phyloP scores from a whole-genome alignment of 2,329 filamentous ascomycete genomes.

The Phaeomoniella chlamydospora region DNA sequence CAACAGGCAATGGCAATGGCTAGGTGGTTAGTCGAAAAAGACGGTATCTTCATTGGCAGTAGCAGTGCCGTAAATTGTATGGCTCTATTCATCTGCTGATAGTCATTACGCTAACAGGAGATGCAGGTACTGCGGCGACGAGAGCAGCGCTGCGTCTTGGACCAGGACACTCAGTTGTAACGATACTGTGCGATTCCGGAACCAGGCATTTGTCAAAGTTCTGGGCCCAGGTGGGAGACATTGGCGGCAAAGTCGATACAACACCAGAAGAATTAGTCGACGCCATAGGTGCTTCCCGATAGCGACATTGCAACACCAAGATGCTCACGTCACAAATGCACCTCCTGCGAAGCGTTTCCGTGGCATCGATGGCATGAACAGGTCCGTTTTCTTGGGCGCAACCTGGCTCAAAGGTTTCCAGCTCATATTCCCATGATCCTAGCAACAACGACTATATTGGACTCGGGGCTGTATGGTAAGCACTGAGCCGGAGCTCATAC shows the following conservation, averaged over 20 bases:
- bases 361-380: slow-evolving; percentile 4
- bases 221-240: slow-evolving; percentile 31
- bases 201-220: slow-evolving; percentile 37
- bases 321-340: not conserved
- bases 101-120: slow-evolving; percentile 7
- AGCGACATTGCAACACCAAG: not conserved
- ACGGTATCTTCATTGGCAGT: slow-evolving; percentile 87
- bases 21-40: slow-evolving; percentile 87
- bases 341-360: not conserved
- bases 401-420: too few species aligned
- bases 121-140: slow-evolving; percentile 30
- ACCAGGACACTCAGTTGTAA: slow-evolving; percentile 32
- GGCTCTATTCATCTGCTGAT: slow-evolving; percentile 13
- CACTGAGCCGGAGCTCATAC: too few species aligned
- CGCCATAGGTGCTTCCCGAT: slow-evolving; percentile 18
- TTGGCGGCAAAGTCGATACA: slow-evolving; percentile 28
- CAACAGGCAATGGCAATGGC: slow-evolving; percentile 86
- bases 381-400: too few species aligned
- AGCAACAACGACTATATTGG: too few species aligned
- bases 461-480: too few species aligned
- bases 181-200: slow-evolving; percentile 34
- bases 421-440: too few species aligned
- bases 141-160: slow-evolving; percentile 30
- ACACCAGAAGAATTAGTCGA: slow-evolving; percentile 30
- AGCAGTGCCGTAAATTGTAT: slow-evolving; percentile 90